Evolutionary conservation across 805 yeast genomes (phyloP).

Genomic region (Candida oleophila): DNA sequence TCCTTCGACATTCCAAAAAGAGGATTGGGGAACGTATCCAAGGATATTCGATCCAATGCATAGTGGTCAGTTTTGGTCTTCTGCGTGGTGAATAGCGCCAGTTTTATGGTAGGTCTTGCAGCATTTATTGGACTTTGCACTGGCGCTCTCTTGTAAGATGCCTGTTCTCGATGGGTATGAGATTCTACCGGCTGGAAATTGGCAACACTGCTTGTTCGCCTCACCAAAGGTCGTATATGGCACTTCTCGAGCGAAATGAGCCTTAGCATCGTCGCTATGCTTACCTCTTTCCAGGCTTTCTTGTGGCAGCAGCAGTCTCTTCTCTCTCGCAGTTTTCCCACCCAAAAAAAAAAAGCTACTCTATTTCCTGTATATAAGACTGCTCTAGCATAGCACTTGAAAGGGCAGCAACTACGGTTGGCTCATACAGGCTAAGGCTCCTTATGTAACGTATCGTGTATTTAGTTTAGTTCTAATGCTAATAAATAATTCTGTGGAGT

Average conservation of each 20-base stretch:
- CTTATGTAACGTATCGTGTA: background rate
- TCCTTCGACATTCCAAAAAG: slow-evolving; percentile 25
- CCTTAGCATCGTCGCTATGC: background rate
- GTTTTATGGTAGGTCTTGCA: background rate
- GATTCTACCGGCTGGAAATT: background rate
- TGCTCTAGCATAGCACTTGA: too few species aligned
- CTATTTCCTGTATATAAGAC: too few species aligned
- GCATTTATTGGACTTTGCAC: background rate
- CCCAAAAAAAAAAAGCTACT: too few species aligned
- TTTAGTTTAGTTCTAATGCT: too few species aligned
- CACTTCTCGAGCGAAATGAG: background rate
- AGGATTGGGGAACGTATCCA: slow-evolving; percentile 33
- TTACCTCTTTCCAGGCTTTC: background rate
- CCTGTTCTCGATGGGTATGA: background rate
- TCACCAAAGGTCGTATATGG: background rate
- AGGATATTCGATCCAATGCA: slow-evolving; percentile 10
- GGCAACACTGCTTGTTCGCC: background rate
- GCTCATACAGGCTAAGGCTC: background rate
- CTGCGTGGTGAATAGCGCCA: background rate
- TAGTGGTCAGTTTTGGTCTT: slow-evolving; percentile 3
- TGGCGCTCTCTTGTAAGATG: background rate
- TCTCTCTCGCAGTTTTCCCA: background rate
- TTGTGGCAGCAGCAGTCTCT: background rate
- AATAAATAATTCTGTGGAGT: too few species aligned
- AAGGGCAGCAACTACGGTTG: background rate